Evolutionary conservation across 225 moss, liverwort and hornwort species (phyloP).

Genomic region (Neckera pumila): DNA sequence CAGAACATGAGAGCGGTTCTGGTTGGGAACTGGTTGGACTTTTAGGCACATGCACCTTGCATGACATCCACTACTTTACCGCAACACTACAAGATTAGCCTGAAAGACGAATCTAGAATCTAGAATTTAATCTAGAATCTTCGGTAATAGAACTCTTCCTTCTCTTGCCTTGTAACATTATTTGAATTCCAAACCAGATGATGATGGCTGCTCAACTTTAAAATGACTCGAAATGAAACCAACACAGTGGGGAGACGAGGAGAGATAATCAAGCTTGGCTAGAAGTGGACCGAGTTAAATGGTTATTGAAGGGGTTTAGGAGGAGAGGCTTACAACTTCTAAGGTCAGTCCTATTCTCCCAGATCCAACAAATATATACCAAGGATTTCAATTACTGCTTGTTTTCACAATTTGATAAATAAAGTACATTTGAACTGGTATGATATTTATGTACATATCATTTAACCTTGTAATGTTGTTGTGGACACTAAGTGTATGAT

Average conservation of each 20-base stretch:
- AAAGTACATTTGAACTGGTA: not conserved
- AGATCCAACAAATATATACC: not conserved
- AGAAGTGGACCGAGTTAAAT: not conserved
- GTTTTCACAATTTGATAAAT: not conserved
- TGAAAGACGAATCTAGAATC: no score
- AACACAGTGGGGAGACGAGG: not conserved
- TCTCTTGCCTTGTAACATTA: not conserved
- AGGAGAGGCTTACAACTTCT: not conserved
- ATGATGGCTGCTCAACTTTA: not conserved
- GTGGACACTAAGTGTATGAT: accelerated
- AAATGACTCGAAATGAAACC: no score
- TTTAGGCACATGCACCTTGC: not conserved
- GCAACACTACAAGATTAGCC: not conserved
- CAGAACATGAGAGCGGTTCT: not conserved
- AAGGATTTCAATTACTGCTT: no score
- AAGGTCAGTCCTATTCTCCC: not conserved
- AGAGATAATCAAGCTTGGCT: not conserved
- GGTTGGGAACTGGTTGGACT: not conserved
- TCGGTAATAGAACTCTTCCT: not conserved
- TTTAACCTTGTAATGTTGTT: accelerated
- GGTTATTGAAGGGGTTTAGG: not conserved
- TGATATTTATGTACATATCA: not conserved
- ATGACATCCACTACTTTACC: no score
- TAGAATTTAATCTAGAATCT: not conserved
- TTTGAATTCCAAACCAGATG: not conserved